Base-by-base conservation (phyloP, 73 alveolate genomes). In the Paramecium tetraurelia region DNA sequence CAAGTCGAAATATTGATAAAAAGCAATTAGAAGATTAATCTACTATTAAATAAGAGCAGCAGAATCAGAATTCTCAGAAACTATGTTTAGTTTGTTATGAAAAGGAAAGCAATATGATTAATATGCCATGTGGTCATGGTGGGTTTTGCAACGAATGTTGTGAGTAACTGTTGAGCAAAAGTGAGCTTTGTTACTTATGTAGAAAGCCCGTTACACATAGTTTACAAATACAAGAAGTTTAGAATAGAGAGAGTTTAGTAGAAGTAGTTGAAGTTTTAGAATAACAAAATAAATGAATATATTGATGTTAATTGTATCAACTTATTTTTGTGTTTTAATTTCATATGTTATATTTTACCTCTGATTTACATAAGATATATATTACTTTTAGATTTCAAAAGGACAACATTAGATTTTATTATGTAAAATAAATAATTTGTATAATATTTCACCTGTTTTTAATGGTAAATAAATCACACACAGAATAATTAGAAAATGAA, bases 81-180 rank as follows among this genome's bases (percentile, higher is more conserved):
- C 21, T 80, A 2, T 72, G 90, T 80, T 48, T 80, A 41, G 90
- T 80, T 0, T 80, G 90, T 46, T 80, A 80, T 80, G 90, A 80
- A 46, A 80, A 41, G 24, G 75, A 80, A n/a, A 41, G 76, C 16
- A 80, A 80, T 43, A 44, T 80, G 90, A 80, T 80, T 4, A 80
- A 80, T 80, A 44, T 43, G 75, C 90, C 90, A 21, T 80, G 90
- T 44, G 90, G 90, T 43, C 90, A 80, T 80, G 90, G 90, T 16
- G 90, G 90, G 43, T 80, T 80, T 80, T 80, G 90, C 5, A 31
- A 22, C n/a, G 90, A 80, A 24, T 80, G 90, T 48, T 40, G 76
- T 48, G 75, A 80, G 57, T 22, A 80, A 80, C 24, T 80, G 12
- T 48, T 80, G 7, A 41, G 18, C 3, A 80, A 80, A 80, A 80